Percentiles rank a stretch among this genome's conserved stretches.
Conservation (phyloP, 2,329 filamentous ascomycete species). For the Talaromyces sp. region DNA sequence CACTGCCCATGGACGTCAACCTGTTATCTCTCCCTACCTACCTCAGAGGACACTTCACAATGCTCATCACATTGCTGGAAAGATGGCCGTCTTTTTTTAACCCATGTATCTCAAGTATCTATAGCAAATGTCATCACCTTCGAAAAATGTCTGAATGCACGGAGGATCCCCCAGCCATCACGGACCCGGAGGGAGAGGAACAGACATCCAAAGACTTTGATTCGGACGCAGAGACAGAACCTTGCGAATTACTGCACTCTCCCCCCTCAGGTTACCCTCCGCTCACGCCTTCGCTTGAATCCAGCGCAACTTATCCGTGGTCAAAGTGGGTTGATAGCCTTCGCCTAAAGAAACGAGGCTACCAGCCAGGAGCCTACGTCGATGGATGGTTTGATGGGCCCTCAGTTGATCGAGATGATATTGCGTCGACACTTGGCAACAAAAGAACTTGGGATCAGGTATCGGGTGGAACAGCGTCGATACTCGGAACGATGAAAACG, state of each 20-base stretch:
- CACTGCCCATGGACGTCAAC: neutral
- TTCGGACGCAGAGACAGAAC: neutral
- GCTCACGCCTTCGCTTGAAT: neutral
- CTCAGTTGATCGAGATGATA: conserved; percentile 19
- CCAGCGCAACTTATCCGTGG: conserved; percentile 30
- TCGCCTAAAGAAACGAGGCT: conserved; percentile 29
- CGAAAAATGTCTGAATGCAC: conserved; percentile 15
- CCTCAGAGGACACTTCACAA: neutral
- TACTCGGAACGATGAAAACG: conserved; percentile 77
- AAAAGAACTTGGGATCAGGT: conserved; percentile 58
- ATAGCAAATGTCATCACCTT: conserved; percentile 14
- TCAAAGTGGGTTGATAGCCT: conserved; percentile 42
- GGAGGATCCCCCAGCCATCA: conserved; percentile 12
- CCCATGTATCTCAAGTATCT: conserved; percentile 12
- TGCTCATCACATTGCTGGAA: neutral
- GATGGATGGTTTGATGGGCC: conserved; percentile 39
- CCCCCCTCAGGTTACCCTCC: neutral
- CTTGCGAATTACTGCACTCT: conserved; percentile 5
- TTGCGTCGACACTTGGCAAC: conserved; percentile 26
- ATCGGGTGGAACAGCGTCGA: conserved; percentile 72
- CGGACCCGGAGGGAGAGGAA: neutral
- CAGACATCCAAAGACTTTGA: neutral
- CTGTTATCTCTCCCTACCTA: neutral
- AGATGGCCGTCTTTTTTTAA: neutral
- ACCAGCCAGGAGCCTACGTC: conserved; percentile 31